Percentiles rank a stretch among this genome's conserved stretches.
These are phyloP conservation scores for Eutrema salsugineum DNA, from an alignment of 441 rosid genomes.

Conservation along the genomic window DNA sequence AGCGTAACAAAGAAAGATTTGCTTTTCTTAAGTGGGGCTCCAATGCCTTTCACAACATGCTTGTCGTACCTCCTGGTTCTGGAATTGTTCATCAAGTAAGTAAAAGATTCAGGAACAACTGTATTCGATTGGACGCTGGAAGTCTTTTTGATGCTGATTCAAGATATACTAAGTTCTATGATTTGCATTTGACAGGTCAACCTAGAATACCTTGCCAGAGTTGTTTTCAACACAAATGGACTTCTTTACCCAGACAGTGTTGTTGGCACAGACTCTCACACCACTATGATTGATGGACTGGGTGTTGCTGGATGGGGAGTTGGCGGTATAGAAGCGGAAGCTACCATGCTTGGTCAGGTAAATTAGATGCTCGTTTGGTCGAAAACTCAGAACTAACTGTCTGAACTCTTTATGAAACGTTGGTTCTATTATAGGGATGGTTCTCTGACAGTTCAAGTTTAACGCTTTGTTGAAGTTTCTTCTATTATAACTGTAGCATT, in stretches of 20 bases:
- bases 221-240: slow-evolving; percentile 59
- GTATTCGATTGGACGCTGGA: not conserved
- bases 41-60: slow-evolving; percentile 67
- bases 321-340: slow-evolving; percentile 80
- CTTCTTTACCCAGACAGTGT: slow-evolving; percentile 70
- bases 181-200: slow-evolving; percentile 46
- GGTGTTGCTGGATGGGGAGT: slow-evolving; percentile 90
- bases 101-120: not conserved
- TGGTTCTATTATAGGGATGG: not conserved
- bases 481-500: not conserved
- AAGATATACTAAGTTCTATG: not conserved
- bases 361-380: not conserved
- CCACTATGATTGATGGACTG: slow-evolving; percentile 74
- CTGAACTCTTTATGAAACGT: not conserved
- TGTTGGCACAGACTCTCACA: slow-evolving; percentile 77
- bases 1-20: slow-evolving; percentile 66
- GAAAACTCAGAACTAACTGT: not conserved
- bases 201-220: slow-evolving; percentile 66
- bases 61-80: slow-evolving; percentile 75
- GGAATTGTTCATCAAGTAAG: slow-evolving; percentile 80
- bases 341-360: slow-evolving; percentile 84
- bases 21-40: slow-evolving; percentile 81
- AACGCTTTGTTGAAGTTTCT: not conserved
- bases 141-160: not conserved
- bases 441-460: not conserved